Conservation (phyloP, 306 rosid genomes). For the Glycine tomentella region DNA sequence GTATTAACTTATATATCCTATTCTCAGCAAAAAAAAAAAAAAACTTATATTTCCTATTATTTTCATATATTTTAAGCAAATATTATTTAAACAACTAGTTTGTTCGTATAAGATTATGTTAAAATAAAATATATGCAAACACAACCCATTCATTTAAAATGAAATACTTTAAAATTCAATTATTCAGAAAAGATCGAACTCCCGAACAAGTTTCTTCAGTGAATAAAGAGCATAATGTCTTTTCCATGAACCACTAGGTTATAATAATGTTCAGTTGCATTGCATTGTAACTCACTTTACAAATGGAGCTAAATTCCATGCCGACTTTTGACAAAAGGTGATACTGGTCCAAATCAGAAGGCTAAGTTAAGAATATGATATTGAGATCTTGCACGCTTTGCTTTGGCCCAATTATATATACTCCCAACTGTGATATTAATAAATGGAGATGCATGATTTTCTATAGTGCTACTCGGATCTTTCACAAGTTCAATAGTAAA, state of each 20-base stretch:
- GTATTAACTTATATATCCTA: no score
- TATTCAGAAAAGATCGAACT: background rate
- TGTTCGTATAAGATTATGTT: no score
- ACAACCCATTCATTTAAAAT: background rate
- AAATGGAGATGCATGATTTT: background rate
- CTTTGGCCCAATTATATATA: background rate
- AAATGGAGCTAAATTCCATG: conserved; percentile 13
- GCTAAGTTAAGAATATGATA: background rate
- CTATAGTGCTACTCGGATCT: background rate
- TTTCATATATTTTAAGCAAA: no score
- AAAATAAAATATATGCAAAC: no score
- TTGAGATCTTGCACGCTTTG: background rate
- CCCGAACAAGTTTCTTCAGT: background rate
- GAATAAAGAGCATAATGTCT: conserved; percentile 16
- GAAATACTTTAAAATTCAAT: background rate
- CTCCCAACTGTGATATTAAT: conserved; percentile 1
- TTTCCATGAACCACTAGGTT: conserved; percentile 3
- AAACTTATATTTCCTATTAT: no score
- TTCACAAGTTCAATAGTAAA: background rate
- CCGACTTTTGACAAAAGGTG: conserved; percentile 12
- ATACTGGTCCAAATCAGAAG: background rate
- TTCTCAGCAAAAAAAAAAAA: no score
- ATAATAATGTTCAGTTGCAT: background rate
- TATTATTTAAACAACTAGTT: no score
- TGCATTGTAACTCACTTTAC: background rate